Evolutionary conservation across 1,139 yeast genomes (phyloP).

Genomic region (Taphrina flavorubra): DNA sequence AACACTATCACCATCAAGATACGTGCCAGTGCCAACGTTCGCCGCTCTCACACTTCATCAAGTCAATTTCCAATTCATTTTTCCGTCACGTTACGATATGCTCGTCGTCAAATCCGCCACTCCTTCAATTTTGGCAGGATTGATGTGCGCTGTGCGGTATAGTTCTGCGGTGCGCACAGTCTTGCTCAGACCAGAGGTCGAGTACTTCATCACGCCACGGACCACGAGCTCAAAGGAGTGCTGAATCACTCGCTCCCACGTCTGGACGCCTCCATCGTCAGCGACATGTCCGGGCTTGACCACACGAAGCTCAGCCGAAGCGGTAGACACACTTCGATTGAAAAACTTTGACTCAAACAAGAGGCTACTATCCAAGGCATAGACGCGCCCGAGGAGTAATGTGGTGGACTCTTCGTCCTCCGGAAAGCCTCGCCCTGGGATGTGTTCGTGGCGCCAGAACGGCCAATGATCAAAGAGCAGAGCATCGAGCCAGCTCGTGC

Average conservation of each 20-base stretch:
- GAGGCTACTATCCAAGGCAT: conserved; percentile 71
- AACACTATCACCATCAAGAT: too few relatives aligned
- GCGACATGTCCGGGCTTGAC: conserved; percentile 77
- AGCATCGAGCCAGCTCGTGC: not conserved
- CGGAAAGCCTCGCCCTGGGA: conserved; percentile 1
- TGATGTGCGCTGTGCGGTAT: conserved; percentile 24
- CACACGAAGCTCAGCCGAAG: conserved; percentile 73
- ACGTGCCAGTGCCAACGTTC: too few relatives aligned
- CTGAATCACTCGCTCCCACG: conserved; percentile 77
- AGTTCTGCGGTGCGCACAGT: conserved; percentile 31
- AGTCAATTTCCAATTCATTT: too few relatives aligned
- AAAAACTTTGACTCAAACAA: conserved; percentile 80
- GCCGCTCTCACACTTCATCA: too few relatives aligned
- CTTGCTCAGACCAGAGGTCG: conserved; percentile 20
- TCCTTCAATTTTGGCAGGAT: conserved; percentile 21
- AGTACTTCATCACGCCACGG: conserved; percentile 78
- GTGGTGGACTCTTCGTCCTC: conserved; percentile 56
- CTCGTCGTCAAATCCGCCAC: not conserved
- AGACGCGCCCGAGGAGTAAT: conserved; percentile 74
- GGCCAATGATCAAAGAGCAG: not conserved
- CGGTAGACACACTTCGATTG: conserved; percentile 48
- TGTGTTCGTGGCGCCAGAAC: conserved; percentile 43
- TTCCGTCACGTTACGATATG: too few relatives aligned
- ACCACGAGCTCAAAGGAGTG: conserved; percentile 86
- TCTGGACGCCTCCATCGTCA: conserved; percentile 54